Conservation (phyloP, 495 filamentous ascomycete genomes). For the Neurospora sp. region DNA sequence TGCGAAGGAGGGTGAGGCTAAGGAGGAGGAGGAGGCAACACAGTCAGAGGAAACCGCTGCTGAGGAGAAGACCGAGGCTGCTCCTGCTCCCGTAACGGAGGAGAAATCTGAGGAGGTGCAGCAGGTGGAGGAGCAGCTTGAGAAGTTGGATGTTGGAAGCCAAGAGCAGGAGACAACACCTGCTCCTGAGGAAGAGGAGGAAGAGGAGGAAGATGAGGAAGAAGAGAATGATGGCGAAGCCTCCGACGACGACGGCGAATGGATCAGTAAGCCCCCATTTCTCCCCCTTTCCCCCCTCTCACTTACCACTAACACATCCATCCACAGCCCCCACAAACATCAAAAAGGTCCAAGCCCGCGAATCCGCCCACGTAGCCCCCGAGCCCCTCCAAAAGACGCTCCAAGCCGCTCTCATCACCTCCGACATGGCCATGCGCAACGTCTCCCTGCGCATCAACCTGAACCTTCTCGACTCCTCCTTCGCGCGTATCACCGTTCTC, state of each 20-base stretch:
- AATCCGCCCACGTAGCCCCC: constrained; percentile 36
- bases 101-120: constrained; percentile 40
- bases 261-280: constrained; percentile 55
- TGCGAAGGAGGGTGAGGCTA: constrained; percentile 15
- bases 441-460: constrained; percentile 90
- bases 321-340: constrained; percentile 64
- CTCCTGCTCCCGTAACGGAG: neutral
- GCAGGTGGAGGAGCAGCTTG: constrained; percentile 4
- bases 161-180: neutral
- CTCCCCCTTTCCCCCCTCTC: too few species aligned
- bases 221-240: constrained; percentile 30
- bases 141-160: constrained; percentile 6
- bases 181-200: constrained; percentile 5
- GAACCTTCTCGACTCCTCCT: constrained; percentile 68
- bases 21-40: constrained; percentile 9
- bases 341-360: constrained; percentile 66
- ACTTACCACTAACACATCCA: neutral
- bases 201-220: constrained; percentile 40
- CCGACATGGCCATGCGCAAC: constrained; percentile 96
- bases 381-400: constrained; percentile 51
- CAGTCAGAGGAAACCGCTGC: too few species aligned
- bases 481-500: constrained; percentile 67
- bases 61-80: neutral
- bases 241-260: constrained; percentile 33
- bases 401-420: constrained; percentile 78